Evolutionary conservation across 164 flowering plant genomes (phyloP).

Genomic region (Vitis rupestris): DNA sequence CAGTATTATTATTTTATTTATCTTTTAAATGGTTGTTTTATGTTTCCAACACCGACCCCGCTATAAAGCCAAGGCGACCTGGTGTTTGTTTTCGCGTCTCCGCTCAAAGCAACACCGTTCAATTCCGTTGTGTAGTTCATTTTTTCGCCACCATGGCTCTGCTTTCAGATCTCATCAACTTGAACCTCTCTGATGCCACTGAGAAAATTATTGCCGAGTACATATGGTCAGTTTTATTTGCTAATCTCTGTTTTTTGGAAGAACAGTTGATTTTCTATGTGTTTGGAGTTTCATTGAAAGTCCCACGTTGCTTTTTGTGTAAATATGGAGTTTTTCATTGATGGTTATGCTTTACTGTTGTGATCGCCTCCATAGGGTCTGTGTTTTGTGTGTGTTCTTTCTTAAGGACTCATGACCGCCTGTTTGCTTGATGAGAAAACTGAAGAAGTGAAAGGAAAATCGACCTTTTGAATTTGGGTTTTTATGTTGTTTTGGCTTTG

Average conservation of each 20-base stretch:
- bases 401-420: neutral
- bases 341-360: neutral
- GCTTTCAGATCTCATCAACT: constrained; percentile 65
- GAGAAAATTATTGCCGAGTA: constrained; percentile 75
- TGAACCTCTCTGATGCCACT: constrained; percentile 56
- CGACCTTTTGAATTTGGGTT: no score
- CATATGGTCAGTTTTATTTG: constrained; percentile 50
- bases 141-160: constrained; percentile 36
- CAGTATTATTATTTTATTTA: no score
- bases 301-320: neutral
- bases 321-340: neutral
- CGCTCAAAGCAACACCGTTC: no score
- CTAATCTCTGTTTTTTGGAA: neutral
- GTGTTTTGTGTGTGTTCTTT: neutral
- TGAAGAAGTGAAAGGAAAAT: no score
- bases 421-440: no score
- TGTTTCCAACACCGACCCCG: no score
- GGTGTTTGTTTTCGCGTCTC: no score
- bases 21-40: no score
- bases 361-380: neutral
- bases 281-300: neutral
- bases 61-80: no score
- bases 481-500: no score
- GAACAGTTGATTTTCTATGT: neutral
- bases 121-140: no score